phyloP scores from a whole-genome alignment of 2,329 filamentous ascomycete genomes.

The Penicillium digitatum region DNA sequence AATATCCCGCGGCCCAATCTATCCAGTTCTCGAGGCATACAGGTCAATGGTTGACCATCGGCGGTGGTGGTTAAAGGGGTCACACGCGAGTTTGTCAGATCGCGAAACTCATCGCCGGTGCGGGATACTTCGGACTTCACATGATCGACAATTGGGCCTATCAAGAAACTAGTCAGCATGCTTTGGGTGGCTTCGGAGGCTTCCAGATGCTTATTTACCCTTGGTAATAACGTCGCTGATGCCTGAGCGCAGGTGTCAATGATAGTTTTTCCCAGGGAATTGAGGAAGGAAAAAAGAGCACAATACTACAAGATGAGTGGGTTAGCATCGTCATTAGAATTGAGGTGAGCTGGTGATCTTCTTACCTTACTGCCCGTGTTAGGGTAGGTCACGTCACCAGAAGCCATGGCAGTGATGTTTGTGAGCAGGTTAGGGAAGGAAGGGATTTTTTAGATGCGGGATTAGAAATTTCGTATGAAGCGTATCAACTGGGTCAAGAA shows the following conservation, averaged over 20 bases:
- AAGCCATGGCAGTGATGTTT: conserved; percentile 28
- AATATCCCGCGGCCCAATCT: conserved; percentile 6
- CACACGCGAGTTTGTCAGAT: conserved; percentile 53
- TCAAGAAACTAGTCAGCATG: conserved; percentile 14
- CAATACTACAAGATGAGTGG: conserved; percentile 13
- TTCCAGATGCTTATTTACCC: conserved; percentile 15
- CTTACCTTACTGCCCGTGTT: conserved; percentile 41
- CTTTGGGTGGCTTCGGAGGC: conserved; percentile 1
- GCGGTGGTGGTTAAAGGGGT: conserved; percentile 53
- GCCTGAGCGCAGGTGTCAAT: conserved; percentile 16
- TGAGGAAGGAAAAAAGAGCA: not conserved
- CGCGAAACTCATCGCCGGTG: conserved; percentile 56
- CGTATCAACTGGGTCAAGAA: not conserved
- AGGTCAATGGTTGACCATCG: conserved; percentile 60
- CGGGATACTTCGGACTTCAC: conserved; percentile 55
- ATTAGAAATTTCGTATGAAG: conserved; percentile 7
- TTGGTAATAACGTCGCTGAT: conserved; percentile 27
- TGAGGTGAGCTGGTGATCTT: conserved; percentile 5
- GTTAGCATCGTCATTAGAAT: conserved; percentile 12
- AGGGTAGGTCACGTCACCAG: conserved; percentile 39
- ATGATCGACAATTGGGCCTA: conserved; percentile 55
- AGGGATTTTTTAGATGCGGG: not conserved
- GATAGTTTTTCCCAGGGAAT: conserved; percentile 15
- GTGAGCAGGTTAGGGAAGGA: not conserved
- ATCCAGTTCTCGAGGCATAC: conserved; percentile 37